A percentile compares a stretch with the other conserved stretches of the same genome.
These are phyloP conservation scores for Penicillium sp. DNA, from an alignment of 2,329 filamentous ascomycete genomes.

Conservation along the genomic window DNA sequence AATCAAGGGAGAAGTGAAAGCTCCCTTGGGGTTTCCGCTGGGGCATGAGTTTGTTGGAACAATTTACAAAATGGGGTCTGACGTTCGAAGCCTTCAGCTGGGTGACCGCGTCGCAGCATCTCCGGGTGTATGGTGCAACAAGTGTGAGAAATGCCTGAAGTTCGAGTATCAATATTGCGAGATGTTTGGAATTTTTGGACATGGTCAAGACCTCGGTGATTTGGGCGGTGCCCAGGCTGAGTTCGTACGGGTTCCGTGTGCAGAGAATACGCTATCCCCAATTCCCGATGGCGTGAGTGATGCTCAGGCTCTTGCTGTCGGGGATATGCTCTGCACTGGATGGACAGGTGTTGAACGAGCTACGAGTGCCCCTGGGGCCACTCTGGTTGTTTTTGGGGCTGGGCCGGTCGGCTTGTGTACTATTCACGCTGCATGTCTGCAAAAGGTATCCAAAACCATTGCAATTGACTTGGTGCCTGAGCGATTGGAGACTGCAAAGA, in stretches of 20 bases:
- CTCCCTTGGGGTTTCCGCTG: neutral
- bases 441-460: neutral
- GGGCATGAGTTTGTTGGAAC: constrained; percentile 2
- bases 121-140: constrained; percentile 1
- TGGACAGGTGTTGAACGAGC: constrained; percentile 1
- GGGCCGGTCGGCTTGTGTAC: constrained; percentile 1
- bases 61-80: neutral
- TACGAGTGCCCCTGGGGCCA: neutral
- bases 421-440: neutral
- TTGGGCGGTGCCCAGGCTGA: constrained; percentile 1
- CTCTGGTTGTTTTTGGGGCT: constrained; percentile 1
- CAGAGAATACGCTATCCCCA: neutral
- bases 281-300: constrained; percentile 1
- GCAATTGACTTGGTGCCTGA: neutral
- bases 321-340: constrained; percentile 1
- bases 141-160: neutral
- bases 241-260: neutral
- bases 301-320: constrained; percentile 1
- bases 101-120: constrained; percentile 1
- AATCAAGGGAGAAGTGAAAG: neutral
- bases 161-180: neutral
- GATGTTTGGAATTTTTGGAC: neutral
- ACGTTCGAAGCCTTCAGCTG: neutral
- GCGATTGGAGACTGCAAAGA: neutral
- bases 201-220: neutral